Evolutionary conservation across 768 basidiomycete species (phyloP), one percentile per base, ranked within the genome.

Genomic region (Mycena maculata): DNA sequence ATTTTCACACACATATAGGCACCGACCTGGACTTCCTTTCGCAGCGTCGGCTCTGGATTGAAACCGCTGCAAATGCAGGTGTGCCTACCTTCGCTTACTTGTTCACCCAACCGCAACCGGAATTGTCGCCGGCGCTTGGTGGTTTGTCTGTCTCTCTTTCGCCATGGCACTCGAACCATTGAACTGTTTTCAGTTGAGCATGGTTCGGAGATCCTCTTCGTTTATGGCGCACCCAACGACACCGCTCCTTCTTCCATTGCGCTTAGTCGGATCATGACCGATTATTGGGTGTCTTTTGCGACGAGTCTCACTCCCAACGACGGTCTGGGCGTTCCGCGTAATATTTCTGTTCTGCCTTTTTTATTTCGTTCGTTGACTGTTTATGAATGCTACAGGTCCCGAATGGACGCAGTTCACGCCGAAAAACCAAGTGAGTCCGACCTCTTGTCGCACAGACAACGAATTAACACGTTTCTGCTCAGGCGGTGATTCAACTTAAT

Each of bases 201-300:
- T 67, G 69, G 74, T 38, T 71, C 76, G 1, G 80, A 81, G 62
- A 36, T 80, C 20, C 16, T 38, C 6, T 80, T 65, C 59, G 76
- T 81, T 9, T 81, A 76, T 56, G 79, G 78, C 4, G 67, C 45
- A 0, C 68, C 71, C 18, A 45, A 33, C 15, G 70, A 69, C 48
- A 16, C 38, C 13, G 50, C 69, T 15, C 64, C 52, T 15, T 62
- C 33, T 60, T 71, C 47, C 10, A 61, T 52, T n/a, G 45, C 56
- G 1, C 71, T 84, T 3, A 82, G 82, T 49, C 69, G 55, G 8
- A 18, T 68, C 22, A 83, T 84, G 83, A 76, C 78, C 20, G 81
- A 84, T 27, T 84, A 83, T 48, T 84, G 83, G 84, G 71, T 85
- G n/a, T 84, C 84, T 1, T 85, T 85, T 58, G 80, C 81, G 0